Evolutionary conservation across 495 filamentous ascomycete species (phyloP).

Genomic region (Penicillium canescens): DNA sequence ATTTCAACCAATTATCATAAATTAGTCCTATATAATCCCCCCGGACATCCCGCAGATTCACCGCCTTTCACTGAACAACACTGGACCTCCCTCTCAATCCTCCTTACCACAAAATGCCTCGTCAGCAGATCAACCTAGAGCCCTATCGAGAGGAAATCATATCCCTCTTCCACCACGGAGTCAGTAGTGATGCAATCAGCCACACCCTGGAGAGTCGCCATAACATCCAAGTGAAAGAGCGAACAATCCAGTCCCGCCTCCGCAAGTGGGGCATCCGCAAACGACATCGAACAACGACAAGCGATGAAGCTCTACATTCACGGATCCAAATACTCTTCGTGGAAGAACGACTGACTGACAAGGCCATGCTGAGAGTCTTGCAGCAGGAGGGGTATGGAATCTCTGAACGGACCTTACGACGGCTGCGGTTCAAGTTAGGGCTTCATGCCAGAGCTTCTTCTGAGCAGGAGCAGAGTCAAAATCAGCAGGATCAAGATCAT

Average conservation of each 20-base stretch:
- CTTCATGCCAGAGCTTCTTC: constrained; percentile 25
- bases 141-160: constrained; percentile 31
- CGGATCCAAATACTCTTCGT: constrained; percentile 28
- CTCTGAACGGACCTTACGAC: constrained; percentile 26
- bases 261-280: constrained; percentile 34
- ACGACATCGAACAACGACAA: constrained; percentile 28
- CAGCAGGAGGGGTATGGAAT: constrained; percentile 29
- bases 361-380: constrained; percentile 28
- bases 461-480: constrained; percentile 11
- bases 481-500: neutral
- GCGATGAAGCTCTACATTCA: constrained; percentile 26
- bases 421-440: constrained; percentile 27
- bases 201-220: constrained; percentile 24
- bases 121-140: constrained; percentile 32
- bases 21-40: no score
- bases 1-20: no score
- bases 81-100: neutral
- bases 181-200: constrained; percentile 30
- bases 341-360: constrained; percentile 27
- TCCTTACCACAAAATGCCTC: constrained; percentile 19
- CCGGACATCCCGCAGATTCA: constrained; percentile 15
- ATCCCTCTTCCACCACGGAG: constrained; percentile 23
- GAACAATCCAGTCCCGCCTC: constrained; percentile 29
- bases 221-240: constrained; percentile 31
- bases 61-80: constrained; percentile 13